phyloP scores from a whole-genome alignment of 192 early-diverging fungal genomes.

The Cladochytrium replicatum region DNA sequence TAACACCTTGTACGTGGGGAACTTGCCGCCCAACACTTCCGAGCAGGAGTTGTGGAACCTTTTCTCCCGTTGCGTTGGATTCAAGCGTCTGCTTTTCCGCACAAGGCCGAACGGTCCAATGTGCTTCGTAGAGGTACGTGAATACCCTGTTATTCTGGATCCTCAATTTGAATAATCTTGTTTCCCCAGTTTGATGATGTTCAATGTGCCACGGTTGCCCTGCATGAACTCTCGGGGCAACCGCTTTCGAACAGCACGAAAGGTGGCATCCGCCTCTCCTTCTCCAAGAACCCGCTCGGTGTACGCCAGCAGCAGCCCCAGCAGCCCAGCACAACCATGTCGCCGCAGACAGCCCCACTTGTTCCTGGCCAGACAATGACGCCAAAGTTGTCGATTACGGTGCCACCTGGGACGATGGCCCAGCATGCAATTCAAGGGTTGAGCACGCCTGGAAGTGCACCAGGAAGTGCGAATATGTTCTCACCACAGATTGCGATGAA shows the following conservation, averaged over 20 bases:
- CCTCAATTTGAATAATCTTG: background rate
- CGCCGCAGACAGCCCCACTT: too few relatives aligned
- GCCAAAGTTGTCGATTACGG: too few relatives aligned
- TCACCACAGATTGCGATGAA: too few relatives aligned
- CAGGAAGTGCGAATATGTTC: too few relatives aligned
- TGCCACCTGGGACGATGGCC: too few relatives aligned
- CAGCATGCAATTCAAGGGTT: too few relatives aligned
- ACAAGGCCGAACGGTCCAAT: slow-evolving; percentile 88
- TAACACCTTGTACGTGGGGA: slow-evolving; percentile 98
- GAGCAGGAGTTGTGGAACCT: slow-evolving; percentile 83
- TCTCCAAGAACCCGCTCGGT: slow-evolving; percentile 93
- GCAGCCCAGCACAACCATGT: too few relatives aligned
- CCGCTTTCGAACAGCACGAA: slow-evolving; percentile 74
- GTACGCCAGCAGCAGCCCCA: too few relatives aligned
- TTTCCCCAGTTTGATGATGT: slow-evolving; percentile 92
- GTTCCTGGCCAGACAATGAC: too few relatives aligned
- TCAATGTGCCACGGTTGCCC: slow-evolving; percentile 76
- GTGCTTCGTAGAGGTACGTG: slow-evolving; percentile 88
- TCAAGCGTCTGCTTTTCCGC: slow-evolving; percentile 82
- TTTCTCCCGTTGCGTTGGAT: slow-evolving; percentile 73
- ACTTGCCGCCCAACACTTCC: slow-evolving; percentile 75
- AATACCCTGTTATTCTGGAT: background rate
- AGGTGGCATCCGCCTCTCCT: slow-evolving; percentile 91
- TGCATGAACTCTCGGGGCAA: slow-evolving; percentile 79
- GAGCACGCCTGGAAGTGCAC: too few relatives aligned